phyloP scores from a whole-genome alignment of 2,329 filamentous ascomycete genomes.

The Fonsecaea multimorphosa region DNA sequence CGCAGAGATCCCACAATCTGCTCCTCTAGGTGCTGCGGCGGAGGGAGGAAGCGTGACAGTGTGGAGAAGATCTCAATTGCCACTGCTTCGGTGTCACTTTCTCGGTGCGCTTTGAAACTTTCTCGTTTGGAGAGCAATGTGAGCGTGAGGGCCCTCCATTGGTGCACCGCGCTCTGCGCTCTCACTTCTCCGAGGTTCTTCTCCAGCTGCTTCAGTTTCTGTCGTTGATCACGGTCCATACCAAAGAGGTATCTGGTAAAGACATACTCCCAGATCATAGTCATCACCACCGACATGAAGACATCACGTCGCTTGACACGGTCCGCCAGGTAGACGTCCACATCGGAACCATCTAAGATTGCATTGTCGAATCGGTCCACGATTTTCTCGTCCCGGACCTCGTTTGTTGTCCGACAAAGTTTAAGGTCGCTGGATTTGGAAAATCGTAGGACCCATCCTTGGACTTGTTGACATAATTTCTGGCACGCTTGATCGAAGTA shows the following conservation, averaged over 20 bases:
- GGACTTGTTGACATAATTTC: slow-evolving; percentile 91
- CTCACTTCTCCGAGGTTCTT: slow-evolving; percentile 90
- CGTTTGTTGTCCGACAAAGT: slow-evolving; percentile 78
- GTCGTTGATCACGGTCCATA: slow-evolving; percentile 96
- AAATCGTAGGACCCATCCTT: slow-evolving; percentile 97
- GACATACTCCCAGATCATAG: slow-evolving; percentile 98
- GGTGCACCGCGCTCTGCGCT: slow-evolving; percentile 84
- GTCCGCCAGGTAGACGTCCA: slow-evolving; percentile 85
- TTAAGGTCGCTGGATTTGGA: slow-evolving; percentile 96
- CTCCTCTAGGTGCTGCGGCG: slow-evolving; percentile 77
- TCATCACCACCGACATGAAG: slow-evolving; percentile 99
- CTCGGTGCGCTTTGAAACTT: slow-evolving; percentile 80
- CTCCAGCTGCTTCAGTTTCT: slow-evolving; percentile 95
- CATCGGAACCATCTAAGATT: slow-evolving; percentile 90
- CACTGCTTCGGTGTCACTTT: slow-evolving; percentile 93
- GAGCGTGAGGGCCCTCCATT: slow-evolving; percentile 95
- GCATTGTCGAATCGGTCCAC: slow-evolving; percentile 94
- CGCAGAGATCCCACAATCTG: slow-evolving; percentile 84
- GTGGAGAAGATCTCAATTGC: slow-evolving; percentile 87
- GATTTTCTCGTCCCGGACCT: slow-evolving; percentile 90
- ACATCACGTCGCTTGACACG: slow-evolving; percentile 88
- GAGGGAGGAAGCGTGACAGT: slow-evolving; percentile 81
- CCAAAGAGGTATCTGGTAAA: slow-evolving; percentile 98
- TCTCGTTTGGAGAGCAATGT: slow-evolving; percentile 82
- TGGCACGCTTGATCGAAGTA: slow-evolving; percentile 95